Evolutionary conservation across 495 filamentous ascomycete genomes (phyloP), one percentile per base, ranked within the genome.

Genomic region (Parmelia sp.): DNA sequence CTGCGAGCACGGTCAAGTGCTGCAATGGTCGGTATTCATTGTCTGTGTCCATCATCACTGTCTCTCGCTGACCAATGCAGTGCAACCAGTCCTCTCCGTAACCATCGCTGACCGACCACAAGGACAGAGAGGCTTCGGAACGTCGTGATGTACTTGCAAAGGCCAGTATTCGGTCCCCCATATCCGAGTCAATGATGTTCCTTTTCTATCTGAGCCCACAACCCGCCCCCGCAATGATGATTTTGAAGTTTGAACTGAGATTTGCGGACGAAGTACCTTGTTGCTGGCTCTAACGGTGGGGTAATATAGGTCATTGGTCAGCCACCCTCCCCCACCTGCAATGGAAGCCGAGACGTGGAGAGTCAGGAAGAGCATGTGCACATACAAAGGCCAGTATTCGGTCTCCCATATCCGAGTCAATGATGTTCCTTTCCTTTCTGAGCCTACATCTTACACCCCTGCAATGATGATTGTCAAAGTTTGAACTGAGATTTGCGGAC

Each of bases 131-230:
- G 47, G 47, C 47, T 51, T 14, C 25, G 14, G 17, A 51, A 51
- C 9, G 11, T 17, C 25, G 12, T 27, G 4, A 14, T 5, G 15
- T 17, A 51, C 25, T 29, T 17, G 11, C 47, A 29, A 51, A 51
- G 47, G 47, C 47, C 47, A 51, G 47, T 51, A 51, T 51, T 29
- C 47, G 47, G 25, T 51, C 47, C 25, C 47, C 47, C 47, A 25
- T 44, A 9, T 51, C 25, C 47, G 23, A 7, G 15, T 51, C 25
- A 7, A 51, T 51, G 47, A 51, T 8, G n/a, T 47, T 1, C 2
- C 15, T 8, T 3, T n/a, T 51, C 3, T 29, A 7, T 51, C 47
- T 51, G 47, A 51, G 47, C 47, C 47, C 17, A 51, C 35, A n/a
- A 36, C 35, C 35, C 10, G 4, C 10, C 35, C 40, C 17, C 4